Evolutionary conservation across 1,284 basidiomycete genomes (phyloP).

Genomic region (Cerioporus squamosus): DNA sequence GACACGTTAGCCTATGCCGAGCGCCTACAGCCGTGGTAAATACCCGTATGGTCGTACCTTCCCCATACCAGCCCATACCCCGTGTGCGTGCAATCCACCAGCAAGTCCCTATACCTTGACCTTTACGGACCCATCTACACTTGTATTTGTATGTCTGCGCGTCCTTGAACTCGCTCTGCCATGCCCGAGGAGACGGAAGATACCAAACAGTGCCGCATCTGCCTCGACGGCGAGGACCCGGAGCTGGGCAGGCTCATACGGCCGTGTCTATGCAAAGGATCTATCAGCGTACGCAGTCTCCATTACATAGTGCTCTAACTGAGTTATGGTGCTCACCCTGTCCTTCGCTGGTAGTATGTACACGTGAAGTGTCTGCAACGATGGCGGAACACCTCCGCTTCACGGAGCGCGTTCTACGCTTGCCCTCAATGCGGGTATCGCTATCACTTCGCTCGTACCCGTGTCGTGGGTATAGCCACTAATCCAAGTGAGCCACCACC

Average conservation of each 20-base stretch:
- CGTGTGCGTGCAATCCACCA: background rate
- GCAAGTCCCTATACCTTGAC: too few species aligned
- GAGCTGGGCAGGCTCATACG: constrained; percentile 72
- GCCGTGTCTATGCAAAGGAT: constrained; percentile 78
- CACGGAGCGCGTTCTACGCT: constrained; percentile 66
- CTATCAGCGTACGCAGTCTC: constrained; percentile 68
- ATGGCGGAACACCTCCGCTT: constrained; percentile 67
- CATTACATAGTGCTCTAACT: background rate
- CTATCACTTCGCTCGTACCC: constrained; percentile 74
- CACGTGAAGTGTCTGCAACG: constrained; percentile 76
- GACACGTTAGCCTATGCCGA: constrained; percentile 1
- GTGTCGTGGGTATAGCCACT: constrained; percentile 68
- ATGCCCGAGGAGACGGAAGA: constrained; percentile 1
- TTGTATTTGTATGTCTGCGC: background rate
- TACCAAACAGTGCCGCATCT: constrained; percentile 75
- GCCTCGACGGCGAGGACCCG: constrained; percentile 66
- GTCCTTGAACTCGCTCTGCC: background rate
- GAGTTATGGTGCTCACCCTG: background rate
- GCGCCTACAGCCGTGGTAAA: background rate
- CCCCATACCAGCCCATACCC: too few species aligned
- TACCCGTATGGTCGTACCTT: too few species aligned
- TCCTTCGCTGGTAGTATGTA: constrained; percentile 56
- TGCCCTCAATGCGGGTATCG: constrained; percentile 79
- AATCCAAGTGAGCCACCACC: constrained; percentile 56
- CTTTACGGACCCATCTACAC: too few species aligned